Conservation (phyloP, 2,329 filamentous ascomycete genomes). For the Sporothrix brunneoviolacea region DNA sequence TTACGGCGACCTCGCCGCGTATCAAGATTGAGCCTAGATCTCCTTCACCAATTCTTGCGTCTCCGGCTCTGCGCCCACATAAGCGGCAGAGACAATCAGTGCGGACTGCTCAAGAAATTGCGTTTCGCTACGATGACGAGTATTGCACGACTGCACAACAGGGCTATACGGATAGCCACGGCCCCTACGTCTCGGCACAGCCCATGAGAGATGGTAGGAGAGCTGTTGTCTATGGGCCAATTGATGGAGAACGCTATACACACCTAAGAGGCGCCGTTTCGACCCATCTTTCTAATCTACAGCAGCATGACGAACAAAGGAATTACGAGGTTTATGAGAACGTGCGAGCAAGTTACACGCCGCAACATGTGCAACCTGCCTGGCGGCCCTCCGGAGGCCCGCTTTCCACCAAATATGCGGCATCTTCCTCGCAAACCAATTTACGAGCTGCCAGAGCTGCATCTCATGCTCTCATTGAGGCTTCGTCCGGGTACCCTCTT, state of each 20-base stretch:
- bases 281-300: constrained; percentile 21
- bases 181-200: neutral
- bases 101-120: constrained; percentile 25
- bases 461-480: constrained; percentile 36
- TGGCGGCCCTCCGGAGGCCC: neutral
- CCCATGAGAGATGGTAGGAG: constrained; percentile 23
- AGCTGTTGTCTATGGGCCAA: constrained; percentile 31
- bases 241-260: constrained; percentile 20
- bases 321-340: constrained; percentile 26
- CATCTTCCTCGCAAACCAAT: neutral
- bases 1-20: constrained; percentile 42
- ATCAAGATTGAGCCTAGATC: constrained; percentile 62
- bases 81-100: constrained; percentile 49
- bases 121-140: constrained; percentile 12
- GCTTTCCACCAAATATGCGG: neutral
- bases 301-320: neutral
- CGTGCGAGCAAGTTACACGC: constrained; percentile 23
- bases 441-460: constrained; percentile 27
- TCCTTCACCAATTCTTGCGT: constrained; percentile 50
- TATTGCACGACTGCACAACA: constrained; percentile 20
- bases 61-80: constrained; percentile 45
- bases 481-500: neutral
- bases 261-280: constrained; percentile 19
- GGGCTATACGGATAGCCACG: constrained; percentile 27
- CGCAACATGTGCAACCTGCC: constrained; percentile 28